These are phyloP conservation scores for Boletus pseudopeckii DNA, from an alignment of 768 basidiomycete genomes.

Conservation along the genomic window DNA sequence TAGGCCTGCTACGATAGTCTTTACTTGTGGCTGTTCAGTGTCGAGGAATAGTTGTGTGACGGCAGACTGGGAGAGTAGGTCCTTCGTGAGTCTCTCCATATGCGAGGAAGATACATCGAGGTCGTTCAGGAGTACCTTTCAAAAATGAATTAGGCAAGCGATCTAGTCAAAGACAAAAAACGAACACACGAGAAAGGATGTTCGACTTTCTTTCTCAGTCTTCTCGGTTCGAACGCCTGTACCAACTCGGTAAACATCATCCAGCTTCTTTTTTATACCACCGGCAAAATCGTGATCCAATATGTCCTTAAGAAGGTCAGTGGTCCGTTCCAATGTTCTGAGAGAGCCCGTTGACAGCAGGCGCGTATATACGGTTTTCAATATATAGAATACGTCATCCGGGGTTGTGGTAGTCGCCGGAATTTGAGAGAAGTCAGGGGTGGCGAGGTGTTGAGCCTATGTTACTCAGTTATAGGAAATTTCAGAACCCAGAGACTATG, in stretches of 20 bases:
- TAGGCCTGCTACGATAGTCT: constrained; percentile 46
- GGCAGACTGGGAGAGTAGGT: constrained; percentile 50
- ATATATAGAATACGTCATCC: constrained; percentile 94
- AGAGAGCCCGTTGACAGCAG: constrained; percentile 75
- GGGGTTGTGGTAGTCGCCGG: constrained; percentile 73
- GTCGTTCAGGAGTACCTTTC: constrained; percentile 86
- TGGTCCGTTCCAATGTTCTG: constrained; percentile 52
- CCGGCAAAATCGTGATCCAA: constrained; percentile 82
- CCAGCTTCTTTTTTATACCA: constrained; percentile 80
- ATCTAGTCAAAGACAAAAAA: not conserved
- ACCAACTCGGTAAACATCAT: constrained; percentile 74
- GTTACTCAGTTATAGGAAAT: not conserved
- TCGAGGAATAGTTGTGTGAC: constrained; percentile 69
- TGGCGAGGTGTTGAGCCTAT: constrained; percentile 87
- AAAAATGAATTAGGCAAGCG: not conserved
- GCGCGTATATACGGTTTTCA: constrained; percentile 79
- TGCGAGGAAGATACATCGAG: constrained; percentile 90
- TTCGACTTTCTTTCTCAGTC: constrained; percentile 74
- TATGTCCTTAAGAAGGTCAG: constrained; percentile 63
- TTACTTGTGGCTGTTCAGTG: constrained; percentile 50
- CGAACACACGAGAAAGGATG: constrained; percentile 74
- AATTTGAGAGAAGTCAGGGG: constrained; percentile 59
- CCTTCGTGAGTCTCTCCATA: constrained; percentile 75
- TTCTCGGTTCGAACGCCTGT: constrained; percentile 62
- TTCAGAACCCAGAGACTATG: not conserved